Percentiles rank a stretch among this genome's conserved stretches.
Conservation (phyloP, 2,329 filamentous ascomycete species). For the Cladophialophora bantiana region DNA sequence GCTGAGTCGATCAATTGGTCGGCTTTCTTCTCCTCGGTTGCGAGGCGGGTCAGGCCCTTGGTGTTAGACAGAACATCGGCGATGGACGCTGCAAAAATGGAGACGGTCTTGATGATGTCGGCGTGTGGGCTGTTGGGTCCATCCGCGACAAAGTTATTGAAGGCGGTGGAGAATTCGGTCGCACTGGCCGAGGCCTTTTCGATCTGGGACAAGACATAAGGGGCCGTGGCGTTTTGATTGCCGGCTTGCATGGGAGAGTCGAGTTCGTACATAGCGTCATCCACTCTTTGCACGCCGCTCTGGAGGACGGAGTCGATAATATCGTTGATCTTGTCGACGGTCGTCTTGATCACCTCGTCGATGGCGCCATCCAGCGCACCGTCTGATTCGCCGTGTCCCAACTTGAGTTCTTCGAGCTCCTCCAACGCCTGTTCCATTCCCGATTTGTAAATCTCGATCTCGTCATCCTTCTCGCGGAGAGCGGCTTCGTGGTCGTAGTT, state of each 20-base stretch:
- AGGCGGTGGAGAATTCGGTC: slow-evolving; percentile 96
- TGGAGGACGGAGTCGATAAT: slow-evolving; percentile 97
- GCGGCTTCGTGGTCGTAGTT: slow-evolving; percentile 84
- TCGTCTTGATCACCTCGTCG: slow-evolving; percentile 84
- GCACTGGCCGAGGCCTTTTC: slow-evolving; percentile 94
- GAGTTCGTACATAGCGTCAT: slow-evolving; percentile 95
- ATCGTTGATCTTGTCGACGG: slow-evolving; percentile 91
- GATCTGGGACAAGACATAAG: slow-evolving; percentile 94
- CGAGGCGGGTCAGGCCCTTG: slow-evolving; percentile 90
- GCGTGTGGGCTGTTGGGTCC: slow-evolving; percentile 88
- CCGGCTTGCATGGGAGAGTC: slow-evolving; percentile 98
- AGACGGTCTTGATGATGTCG: slow-evolving; percentile 91
- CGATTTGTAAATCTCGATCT: slow-evolving; percentile 96
- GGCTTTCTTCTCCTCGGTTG: slow-evolving; percentile 92
- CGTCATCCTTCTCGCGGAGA: slow-evolving; percentile 93
- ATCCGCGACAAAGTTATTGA: slow-evolving; percentile 98
- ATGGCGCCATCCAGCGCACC: slow-evolving; percentile 86
- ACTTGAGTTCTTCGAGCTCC: slow-evolving; percentile 84
- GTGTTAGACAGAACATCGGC: slow-evolving; percentile 93
- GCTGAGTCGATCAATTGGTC: slow-evolving; percentile 84
- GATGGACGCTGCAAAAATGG: slow-evolving; percentile 86
- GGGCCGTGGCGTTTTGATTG: slow-evolving; percentile 95
- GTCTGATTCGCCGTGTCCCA: slow-evolving; percentile 76
- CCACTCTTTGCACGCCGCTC: slow-evolving; percentile 88
- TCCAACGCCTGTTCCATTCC: slow-evolving; percentile 96